Evolutionary conservation across 2,329 filamentous ascomycete genomes (phyloP).

Genomic region (Aspergillus versicolor): DNA sequence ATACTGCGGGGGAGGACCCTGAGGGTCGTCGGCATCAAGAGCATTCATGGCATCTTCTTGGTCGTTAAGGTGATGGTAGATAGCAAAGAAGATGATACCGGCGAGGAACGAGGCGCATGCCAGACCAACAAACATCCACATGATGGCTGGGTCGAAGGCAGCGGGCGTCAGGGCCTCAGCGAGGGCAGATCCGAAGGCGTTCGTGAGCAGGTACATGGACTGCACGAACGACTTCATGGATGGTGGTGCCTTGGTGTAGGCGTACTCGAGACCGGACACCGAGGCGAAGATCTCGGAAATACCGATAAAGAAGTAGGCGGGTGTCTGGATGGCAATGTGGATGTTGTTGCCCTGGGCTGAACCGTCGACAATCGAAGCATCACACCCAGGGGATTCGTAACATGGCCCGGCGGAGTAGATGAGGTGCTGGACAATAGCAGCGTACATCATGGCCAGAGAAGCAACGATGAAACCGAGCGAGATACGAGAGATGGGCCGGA

Average conservation of each 20-base stretch:
- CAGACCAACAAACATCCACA: constrained; percentile 67
- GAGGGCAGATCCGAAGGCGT: constrained; percentile 58
- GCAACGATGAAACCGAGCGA: constrained; percentile 67
- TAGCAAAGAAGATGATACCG: constrained; percentile 55
- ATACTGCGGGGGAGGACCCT: constrained; percentile 13
- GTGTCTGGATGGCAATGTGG: constrained; percentile 47
- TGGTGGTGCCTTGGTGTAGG: constrained; percentile 69
- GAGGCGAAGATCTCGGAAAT: constrained; percentile 60
- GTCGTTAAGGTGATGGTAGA: constrained; percentile 50
- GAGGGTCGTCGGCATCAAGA: constrained; percentile 41
- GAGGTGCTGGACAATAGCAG: constrained; percentile 56
- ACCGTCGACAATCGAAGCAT: constrained; percentile 33
- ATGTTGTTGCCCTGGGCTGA: constrained; percentile 38
- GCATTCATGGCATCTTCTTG: constrained; percentile 53
- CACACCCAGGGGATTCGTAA: constrained; percentile 43
- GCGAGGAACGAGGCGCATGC: constrained; percentile 49
- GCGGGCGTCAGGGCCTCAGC: constrained; percentile 61
- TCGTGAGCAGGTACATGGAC: constrained; percentile 58
- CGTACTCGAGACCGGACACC: constrained; percentile 70
- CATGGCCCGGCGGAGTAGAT: constrained; percentile 57
- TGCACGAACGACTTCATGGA: constrained; percentile 66
- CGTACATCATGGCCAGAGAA: constrained; percentile 61
- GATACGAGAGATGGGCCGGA: constrained; percentile 77
- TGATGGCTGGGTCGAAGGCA: constrained; percentile 62
- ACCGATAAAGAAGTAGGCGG: constrained; percentile 47